Percentiles rank a stretch among this genome's conserved stretches.
Evolutionary conservation across 2,329 filamentous ascomycete species (phyloP).

Genomic region (Meredithiella fracta): DNA sequence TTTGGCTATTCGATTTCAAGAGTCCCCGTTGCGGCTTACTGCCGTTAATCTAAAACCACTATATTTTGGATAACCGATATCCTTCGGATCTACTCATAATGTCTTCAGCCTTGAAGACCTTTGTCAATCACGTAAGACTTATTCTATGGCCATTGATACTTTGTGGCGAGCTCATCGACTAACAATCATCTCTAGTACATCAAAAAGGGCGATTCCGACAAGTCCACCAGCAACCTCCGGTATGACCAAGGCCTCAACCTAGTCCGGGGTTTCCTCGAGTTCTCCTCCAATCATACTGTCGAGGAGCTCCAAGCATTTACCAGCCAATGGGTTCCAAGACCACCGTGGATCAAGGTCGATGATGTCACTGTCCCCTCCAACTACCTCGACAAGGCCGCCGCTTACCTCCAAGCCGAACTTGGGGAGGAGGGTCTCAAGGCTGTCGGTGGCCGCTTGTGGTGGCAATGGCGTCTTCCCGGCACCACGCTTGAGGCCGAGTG

Average conservation of each 20-base stretch:
- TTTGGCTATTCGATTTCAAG: no score
- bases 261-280: conserved; percentile 69
- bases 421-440: conserved; percentile 55
- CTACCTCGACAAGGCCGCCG: conserved; percentile 50
- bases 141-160: not conserved
- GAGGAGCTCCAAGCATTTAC: conserved; percentile 91
- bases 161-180: not conserved
- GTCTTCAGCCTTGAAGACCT: conserved; percentile 72
- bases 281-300: conserved; percentile 75
- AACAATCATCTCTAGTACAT: conserved; percentile 44
- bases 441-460: conserved; percentile 73
- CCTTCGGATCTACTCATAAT: conserved; percentile 73
- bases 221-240: conserved; percentile 77
- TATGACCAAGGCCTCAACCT: conserved; percentile 87
- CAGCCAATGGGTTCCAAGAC: conserved; percentile 75
- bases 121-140: conserved; percentile 60
- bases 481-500: conserved; percentile 65
- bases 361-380: conserved; percentile 47
- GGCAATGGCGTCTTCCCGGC: conserved; percentile 65
- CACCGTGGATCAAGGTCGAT: conserved; percentile 72
- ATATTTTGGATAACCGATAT: not conserved
- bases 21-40: not conserved
- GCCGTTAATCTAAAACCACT: not conserved
- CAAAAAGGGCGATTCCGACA: conserved; percentile 47
- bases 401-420: conserved; percentile 54